Conservation (phyloP, 192 early-diverging fungal species). For the Linnemannia zychae region DNA sequence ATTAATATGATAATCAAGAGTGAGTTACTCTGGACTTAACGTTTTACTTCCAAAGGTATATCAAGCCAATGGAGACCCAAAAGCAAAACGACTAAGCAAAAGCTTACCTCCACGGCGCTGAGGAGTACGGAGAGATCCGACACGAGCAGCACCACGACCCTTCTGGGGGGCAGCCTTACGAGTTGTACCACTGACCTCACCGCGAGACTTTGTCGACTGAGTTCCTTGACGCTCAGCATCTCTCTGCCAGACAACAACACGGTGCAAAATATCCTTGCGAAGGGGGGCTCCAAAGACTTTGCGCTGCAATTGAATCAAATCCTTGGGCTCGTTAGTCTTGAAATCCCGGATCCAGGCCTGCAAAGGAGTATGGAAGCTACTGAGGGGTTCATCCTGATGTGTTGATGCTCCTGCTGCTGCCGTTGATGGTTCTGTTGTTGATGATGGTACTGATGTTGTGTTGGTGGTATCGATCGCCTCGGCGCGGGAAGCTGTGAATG, state of each 20-base stretch:
- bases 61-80: neutral
- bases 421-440: constrained; percentile 9
- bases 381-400: constrained; percentile 13
- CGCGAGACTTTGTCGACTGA: constrained; percentile 81
- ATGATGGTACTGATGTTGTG: neutral
- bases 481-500: constrained; percentile 39
- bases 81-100: neutral
- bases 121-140: constrained; percentile 86
- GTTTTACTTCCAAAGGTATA: neutral
- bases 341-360: constrained; percentile 87
- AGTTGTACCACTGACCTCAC: constrained; percentile 88
- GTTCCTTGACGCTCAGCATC: constrained; percentile 87
- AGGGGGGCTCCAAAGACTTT: constrained; percentile 82
- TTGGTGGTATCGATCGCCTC: constrained; percentile 28
- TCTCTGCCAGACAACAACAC: constrained; percentile 90
- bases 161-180: constrained; percentile 92
- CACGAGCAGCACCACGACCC: constrained; percentile 92
- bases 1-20: neutral
- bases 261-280: constrained; percentile 86
- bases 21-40: neutral
- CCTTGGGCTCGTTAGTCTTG: constrained; percentile 75
- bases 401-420: neutral
- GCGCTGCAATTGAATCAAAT: constrained; percentile 78
- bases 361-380: constrained; percentile 60
- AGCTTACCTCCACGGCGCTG: constrained; percentile 86